Percentiles rank a stretch among this genome's conserved stretches.
These are phyloP conservation scores for Puccinia hordei DNA, from an alignment of 1,284 basidiomycete species.

Conservation along the genomic window DNA sequence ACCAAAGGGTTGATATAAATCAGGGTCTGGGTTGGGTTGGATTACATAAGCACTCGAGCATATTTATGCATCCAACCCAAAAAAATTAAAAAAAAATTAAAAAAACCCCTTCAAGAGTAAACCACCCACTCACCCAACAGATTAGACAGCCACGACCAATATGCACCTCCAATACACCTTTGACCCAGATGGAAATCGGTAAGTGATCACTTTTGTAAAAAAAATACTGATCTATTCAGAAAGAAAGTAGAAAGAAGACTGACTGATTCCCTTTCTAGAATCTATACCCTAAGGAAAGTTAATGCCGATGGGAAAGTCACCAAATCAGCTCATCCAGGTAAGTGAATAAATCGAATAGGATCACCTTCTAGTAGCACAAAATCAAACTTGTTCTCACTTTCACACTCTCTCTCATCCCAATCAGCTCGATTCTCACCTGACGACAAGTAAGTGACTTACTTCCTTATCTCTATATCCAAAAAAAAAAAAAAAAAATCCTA, in stretches of 20 bases:
- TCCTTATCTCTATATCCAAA: neutral
- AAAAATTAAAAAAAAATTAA: neutral
- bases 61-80: neutral
- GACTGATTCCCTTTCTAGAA: slow-evolving; percentile 61
- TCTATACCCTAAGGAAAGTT: slow-evolving; percentile 91
- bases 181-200: slow-evolving; percentile 43
- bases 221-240: too few species aligned
- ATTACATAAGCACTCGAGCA: too few species aligned
- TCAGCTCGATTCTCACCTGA: slow-evolving; percentile 94
- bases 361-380: slow-evolving; percentile 18
- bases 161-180: slow-evolving; percentile 49
- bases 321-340: slow-evolving; percentile 92
- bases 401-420: neutral
- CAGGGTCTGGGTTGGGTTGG: too few species aligned
- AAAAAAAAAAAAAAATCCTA: too few species aligned
- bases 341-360: slow-evolving; percentile 54
- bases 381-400: neutral
- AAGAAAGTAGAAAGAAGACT: too few species aligned
- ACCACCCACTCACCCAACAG: neutral
- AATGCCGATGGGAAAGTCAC: slow-evolving; percentile 77
- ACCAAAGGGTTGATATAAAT: too few species aligned
- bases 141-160: too few species aligned
- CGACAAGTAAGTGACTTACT: slow-evolving; percentile 67
- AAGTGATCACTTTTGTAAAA: neutral
- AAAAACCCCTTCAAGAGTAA: too few species aligned